A percentile compares a stretch with the other conserved stretches of the same genome.
These are phyloP conservation scores for Bipolaris sorokiniana DNA, from an alignment of 2,329 filamentous ascomycete genomes.

Conservation along the genomic window DNA sequence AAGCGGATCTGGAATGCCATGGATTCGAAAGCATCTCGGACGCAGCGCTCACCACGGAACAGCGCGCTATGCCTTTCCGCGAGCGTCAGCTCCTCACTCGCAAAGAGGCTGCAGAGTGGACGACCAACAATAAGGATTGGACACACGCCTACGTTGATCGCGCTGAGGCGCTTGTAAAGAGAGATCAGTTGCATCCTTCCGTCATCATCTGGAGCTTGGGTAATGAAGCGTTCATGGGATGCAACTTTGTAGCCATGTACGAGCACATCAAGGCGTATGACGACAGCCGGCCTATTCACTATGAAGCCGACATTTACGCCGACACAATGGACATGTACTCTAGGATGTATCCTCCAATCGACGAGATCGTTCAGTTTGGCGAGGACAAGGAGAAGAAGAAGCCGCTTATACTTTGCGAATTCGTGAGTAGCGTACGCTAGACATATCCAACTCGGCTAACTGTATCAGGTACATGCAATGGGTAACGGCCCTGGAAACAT, in stretches of 20 bases:
- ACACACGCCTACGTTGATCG: slow-evolving; percentile 71
- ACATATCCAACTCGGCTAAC: not conserved
- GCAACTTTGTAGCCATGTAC: slow-evolving; percentile 72
- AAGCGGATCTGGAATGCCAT: slow-evolving; percentile 58
- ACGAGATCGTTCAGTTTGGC: slow-evolving; percentile 58
- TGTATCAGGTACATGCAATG: slow-evolving; percentile 64
- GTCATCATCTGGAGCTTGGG: slow-evolving; percentile 76
- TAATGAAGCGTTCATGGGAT: slow-evolving; percentile 75
- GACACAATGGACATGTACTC: slow-evolving; percentile 69
- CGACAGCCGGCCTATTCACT: slow-evolving; percentile 66
- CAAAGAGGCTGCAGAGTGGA: slow-evolving; percentile 62
- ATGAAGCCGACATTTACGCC: slow-evolving; percentile 68
- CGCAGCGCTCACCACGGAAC: slow-evolving; percentile 29
- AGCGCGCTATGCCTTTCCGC: slow-evolving; percentile 61
- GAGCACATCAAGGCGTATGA: slow-evolving; percentile 65
- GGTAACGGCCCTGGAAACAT: slow-evolving; percentile 75
- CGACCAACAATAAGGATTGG: slow-evolving; percentile 67
- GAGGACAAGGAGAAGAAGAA: slow-evolving; percentile 52
- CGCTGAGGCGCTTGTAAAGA: slow-evolving; percentile 66
- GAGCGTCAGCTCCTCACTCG: slow-evolving; percentile 65
- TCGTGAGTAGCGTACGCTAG: slow-evolving; percentile 34
- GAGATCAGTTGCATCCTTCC: slow-evolving; percentile 74
- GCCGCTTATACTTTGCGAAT: slow-evolving; percentile 65
- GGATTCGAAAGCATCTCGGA: slow-evolving; percentile 51
- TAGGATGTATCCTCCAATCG: slow-evolving; percentile 68